A percentile compares a stretch with the other conserved stretches of the same genome.
These are phyloP conservation scores for Gloeopeniophorella convolvens DNA, from an alignment of 768 basidiomycete genomes.

Conservation along the genomic window DNA sequence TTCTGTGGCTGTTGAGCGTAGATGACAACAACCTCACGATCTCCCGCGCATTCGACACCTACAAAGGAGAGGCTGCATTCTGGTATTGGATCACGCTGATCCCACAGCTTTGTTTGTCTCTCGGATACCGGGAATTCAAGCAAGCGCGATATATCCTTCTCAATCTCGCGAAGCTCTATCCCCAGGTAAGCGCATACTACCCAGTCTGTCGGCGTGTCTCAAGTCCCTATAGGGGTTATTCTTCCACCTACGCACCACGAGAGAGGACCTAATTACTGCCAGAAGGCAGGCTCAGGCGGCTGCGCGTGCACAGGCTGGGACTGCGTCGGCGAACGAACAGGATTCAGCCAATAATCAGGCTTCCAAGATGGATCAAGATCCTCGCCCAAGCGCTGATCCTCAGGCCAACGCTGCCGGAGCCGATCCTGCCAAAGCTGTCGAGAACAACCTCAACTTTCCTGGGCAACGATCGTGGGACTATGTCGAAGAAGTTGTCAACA, in stretches of 20 bases:
- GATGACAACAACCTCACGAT: slow-evolving; percentile 73
- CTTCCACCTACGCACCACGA: slow-evolving; percentile 85
- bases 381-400: too few species aligned
- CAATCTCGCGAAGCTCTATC: slow-evolving; percentile 84
- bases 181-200: slow-evolving; percentile 55
- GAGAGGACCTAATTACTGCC: slow-evolving; percentile 56
- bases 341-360: slow-evolving; percentile 9
- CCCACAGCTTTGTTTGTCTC: slow-evolving; percentile 85
- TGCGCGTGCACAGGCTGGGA: slow-evolving; percentile 25
- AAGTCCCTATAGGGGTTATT: slow-evolving; percentile 70
- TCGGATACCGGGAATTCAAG: slow-evolving; percentile 88
- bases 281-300: slow-evolving; percentile 37
- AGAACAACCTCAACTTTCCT: slow-evolving; percentile 26
- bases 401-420: slow-evolving; percentile 5
- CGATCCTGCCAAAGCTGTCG: slow-evolving; percentile 20
- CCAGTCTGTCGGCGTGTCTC: not conserved
- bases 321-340: slow-evolving; percentile 7
- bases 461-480: slow-evolving; percentile 78
- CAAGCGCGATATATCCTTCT: slow-evolving; percentile 86
- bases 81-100: slow-evolving; percentile 99
- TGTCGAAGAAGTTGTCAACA: slow-evolving; percentile 89
- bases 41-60: slow-evolving; percentile 82
- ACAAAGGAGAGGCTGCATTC: slow-evolving; percentile 92
- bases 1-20: slow-evolving; percentile 93
- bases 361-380: slow-evolving; percentile 7